Base-by-base conservation (phyloP, 192 early-diverging fungal species). In the Coemansia sp. region DNA sequence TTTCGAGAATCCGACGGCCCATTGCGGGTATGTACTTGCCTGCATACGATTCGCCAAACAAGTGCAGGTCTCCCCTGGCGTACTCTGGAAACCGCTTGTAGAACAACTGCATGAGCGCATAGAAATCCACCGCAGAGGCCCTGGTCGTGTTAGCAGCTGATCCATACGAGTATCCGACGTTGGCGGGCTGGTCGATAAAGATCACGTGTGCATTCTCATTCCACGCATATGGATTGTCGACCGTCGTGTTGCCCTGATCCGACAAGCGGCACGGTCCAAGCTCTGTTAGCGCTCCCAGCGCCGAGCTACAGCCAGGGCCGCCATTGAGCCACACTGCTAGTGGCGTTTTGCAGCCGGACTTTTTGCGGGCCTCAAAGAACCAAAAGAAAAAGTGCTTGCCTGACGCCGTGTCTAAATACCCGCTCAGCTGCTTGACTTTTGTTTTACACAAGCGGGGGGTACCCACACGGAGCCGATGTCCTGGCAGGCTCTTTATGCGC, bases 1-100 rank as follows among this genome's bases (percentile, higher is more conserved):
- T 73, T 13, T 86, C 82, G 24, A 86, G 73, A 62, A 96, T 93
- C 24, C 87, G 88, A 31, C 73, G 57, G 5, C 85, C 94, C 33
- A 95, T 87, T 18, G 90, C 95, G 16, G 95, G 96, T 23, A 98
- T 86, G 69, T 97, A 98, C 73, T 97, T 94, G 2, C 95, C 96
- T 3, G 82, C 88, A 59, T 93, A 89, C 38, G 82, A 86, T 77
- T 96, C 93, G 46, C 95, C 95, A 61, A 92, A 91, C 39, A 96
- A 85, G 74, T 95, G 92, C 83, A 98, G 89, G 40, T 85, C 83
- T 5, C 86, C 71, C 13, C 76, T 62, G 20, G 81, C 72, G 71
- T 93, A 96, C 73, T 96, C 55, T 5, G 86, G 85, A 77, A 90
- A 92, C 63, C 84, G 82, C 56, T 87, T 70, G 68, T 95, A 89